These are phyloP conservation scores for Lignosus rhinocerotis DNA, from an alignment of 1,284 basidiomycete genomes.

Conservation along the genomic window DNA sequence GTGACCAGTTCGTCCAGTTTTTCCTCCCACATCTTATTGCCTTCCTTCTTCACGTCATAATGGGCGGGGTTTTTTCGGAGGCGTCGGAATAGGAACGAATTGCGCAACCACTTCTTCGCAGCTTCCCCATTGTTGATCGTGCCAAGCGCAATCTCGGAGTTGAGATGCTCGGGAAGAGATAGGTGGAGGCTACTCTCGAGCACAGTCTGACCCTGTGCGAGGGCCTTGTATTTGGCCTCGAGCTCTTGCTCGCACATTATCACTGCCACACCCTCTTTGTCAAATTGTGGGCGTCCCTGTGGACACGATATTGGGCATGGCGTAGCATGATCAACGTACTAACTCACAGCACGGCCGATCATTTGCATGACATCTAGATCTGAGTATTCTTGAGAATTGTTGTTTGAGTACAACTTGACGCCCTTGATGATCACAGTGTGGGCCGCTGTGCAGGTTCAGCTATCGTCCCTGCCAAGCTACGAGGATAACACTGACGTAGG, in stretches of 20 bases:
- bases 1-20: constrained; percentile 71
- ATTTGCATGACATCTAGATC: constrained; percentile 86
- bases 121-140: constrained; percentile 70
- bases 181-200: constrained; percentile 85
- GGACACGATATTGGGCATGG: background rate
- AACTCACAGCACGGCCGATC: constrained; percentile 77
- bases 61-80: constrained; percentile 80
- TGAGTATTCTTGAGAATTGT: constrained; percentile 68
- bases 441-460: constrained; percentile 49
- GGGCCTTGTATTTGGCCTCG: constrained; percentile 67
- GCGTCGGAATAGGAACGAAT: constrained; percentile 82
- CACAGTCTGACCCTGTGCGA: constrained; percentile 67
- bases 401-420: constrained; percentile 71
- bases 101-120: constrained; percentile 79
- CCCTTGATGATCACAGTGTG: constrained; percentile 84
- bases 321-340: too few relatives aligned
- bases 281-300: constrained; percentile 92
- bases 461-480: background rate
- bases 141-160: constrained; percentile 86
- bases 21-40: constrained; percentile 66
- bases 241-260: constrained; percentile 80
- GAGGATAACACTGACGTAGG: constrained; percentile 55
- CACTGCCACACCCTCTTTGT: constrained; percentile 74
- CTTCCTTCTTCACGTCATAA: constrained; percentile 66
- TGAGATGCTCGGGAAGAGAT: constrained; percentile 86